Percentiles rank a stretch among this genome's conserved stretches.
phyloP scores from a whole-genome alignment of 169 alveolate genomes.

The Eimeria zaria region DNA sequence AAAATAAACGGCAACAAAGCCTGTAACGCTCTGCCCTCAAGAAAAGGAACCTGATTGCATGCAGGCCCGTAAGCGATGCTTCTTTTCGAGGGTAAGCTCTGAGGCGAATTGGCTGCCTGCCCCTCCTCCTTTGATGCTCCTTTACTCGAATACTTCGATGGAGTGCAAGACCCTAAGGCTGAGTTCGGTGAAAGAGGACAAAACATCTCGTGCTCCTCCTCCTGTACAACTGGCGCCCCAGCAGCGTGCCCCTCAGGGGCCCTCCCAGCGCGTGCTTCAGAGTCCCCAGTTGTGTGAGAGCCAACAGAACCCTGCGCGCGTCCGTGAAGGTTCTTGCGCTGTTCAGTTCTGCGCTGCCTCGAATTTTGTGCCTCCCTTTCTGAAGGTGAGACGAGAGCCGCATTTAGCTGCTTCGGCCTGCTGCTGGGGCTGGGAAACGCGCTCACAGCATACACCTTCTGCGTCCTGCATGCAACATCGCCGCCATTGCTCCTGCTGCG shows the following conservation, averaged over 20 bases:
- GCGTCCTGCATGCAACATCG: not conserved
- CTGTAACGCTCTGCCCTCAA: conserved; percentile 71
- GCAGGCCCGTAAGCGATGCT: conserved; percentile 35
- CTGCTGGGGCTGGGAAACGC: conserved; percentile 10
- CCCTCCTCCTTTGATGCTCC: not conserved
- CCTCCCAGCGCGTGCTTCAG: no score
- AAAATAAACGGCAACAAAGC: conserved; percentile 55
- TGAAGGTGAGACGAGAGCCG: not conserved
- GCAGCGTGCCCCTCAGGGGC: not conserved
- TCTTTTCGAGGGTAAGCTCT: not conserved
- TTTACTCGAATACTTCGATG: not conserved
- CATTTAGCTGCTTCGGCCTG: conserved; percentile 13
- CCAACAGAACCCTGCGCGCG: not conserved
- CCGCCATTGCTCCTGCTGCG: not conserved
- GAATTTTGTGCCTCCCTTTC: not conserved
- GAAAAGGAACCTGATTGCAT: conserved; percentile 80
- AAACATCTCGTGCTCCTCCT: conserved; percentile 24
- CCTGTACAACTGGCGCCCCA: not conserved
- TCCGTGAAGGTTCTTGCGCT: not conserved
- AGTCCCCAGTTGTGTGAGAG: not conserved
- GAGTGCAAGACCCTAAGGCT: conserved; percentile 21
- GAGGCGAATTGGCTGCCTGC: not conserved
- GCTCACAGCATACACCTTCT: not conserved
- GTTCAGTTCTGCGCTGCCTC: not conserved
- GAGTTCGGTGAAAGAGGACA: conserved; percentile 53